Evolutionary conservation across 257 asterid genomes (phyloP).

Genomic region (Solanum medicagineum): DNA sequence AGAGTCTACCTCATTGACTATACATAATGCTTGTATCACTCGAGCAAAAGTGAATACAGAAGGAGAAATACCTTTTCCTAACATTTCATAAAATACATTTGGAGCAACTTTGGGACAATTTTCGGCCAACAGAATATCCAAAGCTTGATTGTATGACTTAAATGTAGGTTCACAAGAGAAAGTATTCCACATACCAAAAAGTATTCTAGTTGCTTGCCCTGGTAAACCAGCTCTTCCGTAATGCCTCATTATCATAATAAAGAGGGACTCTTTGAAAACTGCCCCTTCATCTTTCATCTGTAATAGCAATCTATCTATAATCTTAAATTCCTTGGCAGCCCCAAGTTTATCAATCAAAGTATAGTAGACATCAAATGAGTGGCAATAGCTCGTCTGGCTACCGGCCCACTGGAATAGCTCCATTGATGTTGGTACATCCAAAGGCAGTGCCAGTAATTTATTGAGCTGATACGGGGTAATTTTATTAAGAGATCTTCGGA

Average conservation of each 20-base stretch:
- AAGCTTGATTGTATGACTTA: slow-evolving; percentile 64
- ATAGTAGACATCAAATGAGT: background rate
- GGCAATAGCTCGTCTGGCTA: background rate
- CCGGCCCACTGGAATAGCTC: background rate
- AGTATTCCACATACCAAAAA: slow-evolving; percentile 59
- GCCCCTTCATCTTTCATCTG: slow-evolving; percentile 81
- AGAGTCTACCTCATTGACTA: slow-evolving; percentile 63
- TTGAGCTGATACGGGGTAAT: slow-evolving; percentile 72
- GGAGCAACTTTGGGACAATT: slow-evolving; percentile 86
- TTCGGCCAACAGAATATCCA: slow-evolving; percentile 63
- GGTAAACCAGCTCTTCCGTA: slow-evolving; percentile 82
- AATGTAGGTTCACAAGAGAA: slow-evolving; percentile 76
- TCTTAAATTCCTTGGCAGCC: slow-evolving; percentile 41
- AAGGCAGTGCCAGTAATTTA: slow-evolving; percentile 14
- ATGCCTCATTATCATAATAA: slow-evolving; percentile 73
- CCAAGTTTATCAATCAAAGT: slow-evolving; percentile 52
- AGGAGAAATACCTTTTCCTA: slow-evolving; percentile 65
- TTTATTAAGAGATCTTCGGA: slow-evolving; percentile 42
- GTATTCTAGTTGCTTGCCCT: slow-evolving; percentile 81
- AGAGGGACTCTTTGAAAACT: slow-evolving; percentile 54
- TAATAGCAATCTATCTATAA: slow-evolving; percentile 47
- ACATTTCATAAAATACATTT: slow-evolving; percentile 80
- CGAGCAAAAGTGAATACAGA: slow-evolving; percentile 64
- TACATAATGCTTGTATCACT: slow-evolving; percentile 71
- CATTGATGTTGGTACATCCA: background rate